Base-by-base conservation (phyloP, 1,284 basidiomycete genomes). In the Melampsora allii-populina region DNA sequence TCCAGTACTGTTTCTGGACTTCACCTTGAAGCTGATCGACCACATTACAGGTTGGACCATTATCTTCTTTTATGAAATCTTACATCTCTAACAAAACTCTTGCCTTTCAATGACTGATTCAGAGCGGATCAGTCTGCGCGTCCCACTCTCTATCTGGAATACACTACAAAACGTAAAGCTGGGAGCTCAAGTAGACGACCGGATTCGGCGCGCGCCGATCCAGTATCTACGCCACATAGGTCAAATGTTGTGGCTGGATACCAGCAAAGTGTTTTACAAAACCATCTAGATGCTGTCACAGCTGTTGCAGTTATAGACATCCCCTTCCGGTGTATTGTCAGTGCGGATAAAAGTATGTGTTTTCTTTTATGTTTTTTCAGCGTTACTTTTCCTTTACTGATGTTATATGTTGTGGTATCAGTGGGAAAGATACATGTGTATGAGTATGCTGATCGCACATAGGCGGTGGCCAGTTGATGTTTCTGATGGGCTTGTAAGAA, bases 271-370 rank as follows among this genome's bases (percentile, higher is more conserved):
- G 82, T 92, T 36, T 82, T 93, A 61, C 88, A 86, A 79, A 85
- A 87, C 1, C 92, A 95, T 79, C 89, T 90, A 77, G 93, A 95
- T 79, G 86, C 90, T 2, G 86, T 96, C 29, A 91, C 89, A 1
- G 87, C 89, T 2, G 81, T 95, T 27, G 86, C 87, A 0, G 89
- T 90, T 76, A 87, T 95, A 67, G 92, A 95, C 77, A 86, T 89
- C 0, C 92, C 92, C 0, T 95, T 94, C 83, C 85, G 90, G 63
- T 91, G 92, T 3, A 85, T 94, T 58, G 86, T 95, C 10, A 93
- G 90, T 76, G 92, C 89, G 2, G 93, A 95, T 80, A 67, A 59
- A 67, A 67, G 72, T 75, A n/a, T n/a, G 72, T 66, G 19, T 3
- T 21, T 24, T 56, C 9, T 17, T 19, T 24, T 56, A 1, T 24